Evolutionary conservation across 1,284 basidiomycete genomes (phyloP), one percentile per base, ranked within the genome.

Genomic region (Rhodotorula sp.): DNA sequence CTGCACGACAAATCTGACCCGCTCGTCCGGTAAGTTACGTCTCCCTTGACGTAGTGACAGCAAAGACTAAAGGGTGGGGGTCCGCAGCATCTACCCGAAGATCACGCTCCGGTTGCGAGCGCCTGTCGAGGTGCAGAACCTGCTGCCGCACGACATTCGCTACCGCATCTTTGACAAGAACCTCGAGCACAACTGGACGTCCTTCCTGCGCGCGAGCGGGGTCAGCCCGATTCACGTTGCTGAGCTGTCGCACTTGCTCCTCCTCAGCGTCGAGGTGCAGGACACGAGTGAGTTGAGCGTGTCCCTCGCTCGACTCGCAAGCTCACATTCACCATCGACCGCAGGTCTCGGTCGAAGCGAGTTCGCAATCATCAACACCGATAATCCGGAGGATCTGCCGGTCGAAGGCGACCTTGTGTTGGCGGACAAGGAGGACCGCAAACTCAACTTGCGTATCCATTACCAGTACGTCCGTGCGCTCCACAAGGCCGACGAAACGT

Each of bases 151-250:
- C 82, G 94, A 99, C 78, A 82, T 99, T 65, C 90, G 94, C 78
- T 99, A 97, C 82, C 87, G 93, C 44, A 77, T 99, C 63, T 98
- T 94, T 76, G 94, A 99, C 84, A 97, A 95, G 82, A 88, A 97
- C 72, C 66, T 89, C 90, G 2, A 89, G 93, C 90, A 95, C 78
- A 85, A 85, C 74, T 85, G 83, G 76, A 88, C 88, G 76, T 95
- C 92, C 78, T 99, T 93, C 82, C 83, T 99, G 40, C 87, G 95
- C 67, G 88, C 91, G 77, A 96, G 96, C 44, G 96, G 95, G 6
- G 84, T 94, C 56, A 97, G 95, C 86, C 96, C 96, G 15, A 89
- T 99, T 51, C 96, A 99, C 79, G 95, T 94, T 1, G 93, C 98
- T 40, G 94, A 98, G 79, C 83, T 98, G 3, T 87, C 87, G n/a